These are phyloP conservation scores for Nepenthes mirabilis DNA, from an alignment of 148 eudicot genomes.

Conservation along the genomic window DNA sequence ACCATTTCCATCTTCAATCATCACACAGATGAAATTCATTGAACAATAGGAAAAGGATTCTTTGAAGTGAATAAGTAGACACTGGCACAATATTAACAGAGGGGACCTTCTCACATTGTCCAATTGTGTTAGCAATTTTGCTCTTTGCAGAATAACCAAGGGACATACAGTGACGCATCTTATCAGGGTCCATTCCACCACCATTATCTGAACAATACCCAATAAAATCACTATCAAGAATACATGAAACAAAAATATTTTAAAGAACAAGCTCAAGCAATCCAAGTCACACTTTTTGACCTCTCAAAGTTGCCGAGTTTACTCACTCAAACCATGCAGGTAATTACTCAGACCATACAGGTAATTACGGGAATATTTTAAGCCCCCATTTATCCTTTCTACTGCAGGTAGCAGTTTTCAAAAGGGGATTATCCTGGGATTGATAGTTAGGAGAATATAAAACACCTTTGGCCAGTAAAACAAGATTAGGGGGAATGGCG, in stretches of 20 bases:
- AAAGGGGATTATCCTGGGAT: too few relatives aligned
- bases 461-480: too few relatives aligned
- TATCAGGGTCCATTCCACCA: conserved; percentile 91
- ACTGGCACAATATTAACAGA: not conserved
- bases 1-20: conserved; percentile 76
- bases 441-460: too few relatives aligned
- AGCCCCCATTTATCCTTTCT: too few relatives aligned
- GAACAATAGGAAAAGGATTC: not conserved
- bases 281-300: not conserved
- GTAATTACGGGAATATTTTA: too few relatives aligned
- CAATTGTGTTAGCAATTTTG: conserved; percentile 79
- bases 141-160: conserved; percentile 91
- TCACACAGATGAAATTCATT: conserved; percentile 4
- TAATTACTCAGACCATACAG: too few relatives aligned
- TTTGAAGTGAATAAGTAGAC: not conserved
- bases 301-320: too few relatives aligned
- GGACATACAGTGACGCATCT: conserved; percentile 93
- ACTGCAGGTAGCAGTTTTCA: too few relatives aligned
- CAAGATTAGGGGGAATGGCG: not conserved
- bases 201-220: conserved; percentile 58
- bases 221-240: not conserved
- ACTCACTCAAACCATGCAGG: too few relatives aligned
- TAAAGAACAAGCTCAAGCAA: not conserved
- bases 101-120: conserved; percentile 56
- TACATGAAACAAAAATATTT: not conserved